phyloP scores from a whole-genome alignment of 768 basidiomycete species.

The Imleria badia region DNA sequence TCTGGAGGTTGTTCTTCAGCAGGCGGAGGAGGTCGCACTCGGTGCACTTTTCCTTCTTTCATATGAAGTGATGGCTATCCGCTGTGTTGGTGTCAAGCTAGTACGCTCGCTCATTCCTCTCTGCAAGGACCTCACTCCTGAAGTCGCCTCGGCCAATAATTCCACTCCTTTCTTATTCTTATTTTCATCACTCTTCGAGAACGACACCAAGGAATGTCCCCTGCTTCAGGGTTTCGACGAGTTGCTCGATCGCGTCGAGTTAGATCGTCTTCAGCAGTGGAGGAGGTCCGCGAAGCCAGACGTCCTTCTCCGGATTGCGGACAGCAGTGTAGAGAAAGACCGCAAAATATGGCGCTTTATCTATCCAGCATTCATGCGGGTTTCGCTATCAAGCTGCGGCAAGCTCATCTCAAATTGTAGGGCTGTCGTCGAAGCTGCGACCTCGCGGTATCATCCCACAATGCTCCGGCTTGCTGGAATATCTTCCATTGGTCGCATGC shows the following conservation, averaged over 20 bases:
- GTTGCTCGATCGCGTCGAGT: conserved; percentile 58
- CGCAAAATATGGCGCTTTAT: conserved; percentile 72
- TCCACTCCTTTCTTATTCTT: conserved; percentile 32
- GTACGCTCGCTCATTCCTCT: conserved; percentile 57
- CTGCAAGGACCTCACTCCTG: conserved; percentile 42
- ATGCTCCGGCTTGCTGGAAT: conserved; percentile 77
- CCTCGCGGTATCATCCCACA: conserved; percentile 65
- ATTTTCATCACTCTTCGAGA: conserved; percentile 56
- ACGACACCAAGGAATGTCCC: conserved; percentile 41
- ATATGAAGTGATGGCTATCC: conserved; percentile 49
- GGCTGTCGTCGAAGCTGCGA: conserved; percentile 65
- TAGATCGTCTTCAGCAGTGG: conserved; percentile 67
- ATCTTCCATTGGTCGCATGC: conserved; percentile 44
- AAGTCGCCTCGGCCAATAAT: conserved; percentile 30
- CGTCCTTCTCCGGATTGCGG: conserved; percentile 64
- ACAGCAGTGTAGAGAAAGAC: conserved; percentile 67
- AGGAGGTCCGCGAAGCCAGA: conserved; percentile 54
- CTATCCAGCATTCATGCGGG: conserved; percentile 63
- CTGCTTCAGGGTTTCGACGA: conserved; percentile 67
- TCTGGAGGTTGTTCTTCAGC: conserved; percentile 41
- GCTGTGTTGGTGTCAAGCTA: conserved; percentile 61
- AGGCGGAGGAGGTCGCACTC: conserved; percentile 64
- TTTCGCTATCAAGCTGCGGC: conserved; percentile 49
- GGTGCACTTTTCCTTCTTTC: conserved; percentile 76
- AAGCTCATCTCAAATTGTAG: conserved; percentile 52